Evolutionary conservation across 345 rosid genomes (phyloP), one percentile per base, ranked within the genome.

Genomic region (Raphanus sativus): DNA sequence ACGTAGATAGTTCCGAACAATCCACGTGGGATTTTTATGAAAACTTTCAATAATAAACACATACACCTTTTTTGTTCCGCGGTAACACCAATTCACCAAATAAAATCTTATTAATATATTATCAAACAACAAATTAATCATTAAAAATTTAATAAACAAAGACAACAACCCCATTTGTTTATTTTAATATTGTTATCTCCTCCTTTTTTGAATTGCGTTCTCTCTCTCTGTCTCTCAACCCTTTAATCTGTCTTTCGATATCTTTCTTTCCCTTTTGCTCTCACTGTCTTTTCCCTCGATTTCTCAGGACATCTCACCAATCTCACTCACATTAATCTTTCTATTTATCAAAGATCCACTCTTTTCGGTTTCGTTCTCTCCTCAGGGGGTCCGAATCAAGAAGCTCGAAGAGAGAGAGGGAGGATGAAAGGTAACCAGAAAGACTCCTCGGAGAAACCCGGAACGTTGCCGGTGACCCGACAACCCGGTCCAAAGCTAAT

Each of bases 401-500:
- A 67, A 38, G 45, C 26, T 40, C 1, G 21, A 21, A 21, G n/a
- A 60, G n/a, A 65, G 42, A 64, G 33, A 55, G 21, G 5, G 12
- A 74, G 71, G 54, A 69, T 79, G 82, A 79, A 79, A 79, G 82
- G 78, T 8, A 75, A 75, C 48, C 79, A 75, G 60, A 75, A 75
- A 79, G 82, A 79, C 55, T 81, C 78, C 65, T 79, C 86, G 24
- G 94, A 85, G 80, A 90, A 86, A 68, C 70, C 83, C 86, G 72
- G 82, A 65, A 71, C 83, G 63, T 82, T 87, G 24, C 73, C 91
- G 7, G 68, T 74, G 21, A 67, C 84, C 73, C 83, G 94, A 21
- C 21, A 21, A 65, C 82, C 88, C 75, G 70, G 85, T 25, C 92
- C 93, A 65, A 94, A 82, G 70, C 86, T 92, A 63, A 77, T 94